These are phyloP conservation scores for Entomortierella lignicola DNA, from an alignment of 192 early-diverging fungal species.

Conservation along the genomic window DNA sequence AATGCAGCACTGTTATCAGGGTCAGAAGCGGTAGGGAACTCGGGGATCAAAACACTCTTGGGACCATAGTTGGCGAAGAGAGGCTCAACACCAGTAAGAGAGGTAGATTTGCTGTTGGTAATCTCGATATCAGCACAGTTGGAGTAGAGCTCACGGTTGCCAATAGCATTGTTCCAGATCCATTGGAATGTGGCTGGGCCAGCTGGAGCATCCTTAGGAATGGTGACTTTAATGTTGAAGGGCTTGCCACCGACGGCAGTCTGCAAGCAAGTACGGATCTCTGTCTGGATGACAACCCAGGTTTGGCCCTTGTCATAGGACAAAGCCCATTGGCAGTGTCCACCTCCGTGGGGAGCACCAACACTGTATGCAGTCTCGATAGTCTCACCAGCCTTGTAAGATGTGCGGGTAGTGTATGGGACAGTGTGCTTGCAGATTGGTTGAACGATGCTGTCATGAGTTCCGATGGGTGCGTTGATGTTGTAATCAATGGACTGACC, in stretches of 20 bases:
- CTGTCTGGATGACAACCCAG: conserved; percentile 71
- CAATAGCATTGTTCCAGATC: conserved; percentile 79
- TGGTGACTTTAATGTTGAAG: conserved; percentile 37
- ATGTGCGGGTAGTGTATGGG: conserved; percentile 48
- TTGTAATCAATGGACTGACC: conserved; percentile 57
- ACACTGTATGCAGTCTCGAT: conserved; percentile 63
- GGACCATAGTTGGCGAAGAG: conserved; percentile 50
- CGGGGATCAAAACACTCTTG: conserved; percentile 42
- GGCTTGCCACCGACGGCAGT: conserved; percentile 2
- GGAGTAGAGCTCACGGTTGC: conserved; percentile 81
- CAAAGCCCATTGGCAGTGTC: conserved; percentile 78
- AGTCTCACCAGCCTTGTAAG: conserved; percentile 61
- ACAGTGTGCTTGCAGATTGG: conserved; percentile 61
- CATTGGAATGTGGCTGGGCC: conserved; percentile 56
- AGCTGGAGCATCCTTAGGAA: conserved; percentile 36
- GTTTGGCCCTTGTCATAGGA: conserved; percentile 70
- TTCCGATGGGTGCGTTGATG: conserved; percentile 57
- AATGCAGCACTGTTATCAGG: conserved; percentile 6
- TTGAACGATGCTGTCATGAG: not conserved
- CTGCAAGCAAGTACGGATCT: conserved; percentile 58
- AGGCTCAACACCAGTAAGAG: conserved; percentile 54
- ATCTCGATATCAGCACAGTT: conserved; percentile 78
- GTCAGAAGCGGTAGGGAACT: conserved; percentile 56
- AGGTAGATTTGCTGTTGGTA: conserved; percentile 48
- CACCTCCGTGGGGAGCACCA: conserved; percentile 66